Conservation (phyloP, 2,329 filamentous ascomycete genomes). For the Cordyceps militaris region DNA sequence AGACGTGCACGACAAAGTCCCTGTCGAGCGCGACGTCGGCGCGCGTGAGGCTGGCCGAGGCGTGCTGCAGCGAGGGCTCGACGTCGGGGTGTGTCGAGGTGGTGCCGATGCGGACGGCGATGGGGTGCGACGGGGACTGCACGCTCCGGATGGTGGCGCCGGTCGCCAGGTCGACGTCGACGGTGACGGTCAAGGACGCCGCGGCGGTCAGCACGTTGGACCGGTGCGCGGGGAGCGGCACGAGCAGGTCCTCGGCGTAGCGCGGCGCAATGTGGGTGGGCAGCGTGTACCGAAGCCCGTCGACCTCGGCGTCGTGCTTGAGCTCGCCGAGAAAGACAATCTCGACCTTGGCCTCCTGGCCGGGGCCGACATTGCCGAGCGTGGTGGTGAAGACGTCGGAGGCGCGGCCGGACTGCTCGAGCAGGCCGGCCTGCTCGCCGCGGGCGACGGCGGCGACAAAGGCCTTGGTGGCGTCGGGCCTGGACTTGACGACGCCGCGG, state of each 20-base stretch:
- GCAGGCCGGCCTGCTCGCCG: conserved; percentile 56
- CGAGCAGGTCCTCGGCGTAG: conserved; percentile 40
- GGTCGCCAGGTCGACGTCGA: conserved; percentile 40
- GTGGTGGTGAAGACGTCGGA: conserved; percentile 62
- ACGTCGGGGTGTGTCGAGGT: conserved; percentile 34
- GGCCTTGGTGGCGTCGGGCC: conserved; percentile 49
- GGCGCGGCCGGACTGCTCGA: conserved; percentile 53
- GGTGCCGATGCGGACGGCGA: conserved; percentile 57
- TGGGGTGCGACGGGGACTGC: conserved; percentile 61
- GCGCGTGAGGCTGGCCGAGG: conserved; percentile 54
- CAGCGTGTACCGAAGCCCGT: conserved; percentile 63
- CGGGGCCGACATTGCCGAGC: conserved; percentile 59
- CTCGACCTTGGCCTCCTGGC: conserved; percentile 49
- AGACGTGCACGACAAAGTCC: conserved; percentile 62
- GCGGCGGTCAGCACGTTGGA: not conserved
- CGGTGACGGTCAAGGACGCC: conserved; percentile 19
- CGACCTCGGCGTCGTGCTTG: conserved; percentile 61
- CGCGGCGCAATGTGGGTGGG: conserved; percentile 61
- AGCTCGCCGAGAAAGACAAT: conserved; percentile 64
- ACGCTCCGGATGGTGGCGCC: conserved; percentile 52
- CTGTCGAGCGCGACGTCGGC: conserved; percentile 46
- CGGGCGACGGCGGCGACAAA: conserved; percentile 52
- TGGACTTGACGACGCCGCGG: conserved; percentile 60
- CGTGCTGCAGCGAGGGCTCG: conserved; percentile 48
- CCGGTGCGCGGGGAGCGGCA: not conserved